Percentiles rank a stretch among this genome's conserved stretches.
Conservation (phyloP, 2,329 filamentous ascomycete species). For the Pleurostoma richardsiae region DNA sequence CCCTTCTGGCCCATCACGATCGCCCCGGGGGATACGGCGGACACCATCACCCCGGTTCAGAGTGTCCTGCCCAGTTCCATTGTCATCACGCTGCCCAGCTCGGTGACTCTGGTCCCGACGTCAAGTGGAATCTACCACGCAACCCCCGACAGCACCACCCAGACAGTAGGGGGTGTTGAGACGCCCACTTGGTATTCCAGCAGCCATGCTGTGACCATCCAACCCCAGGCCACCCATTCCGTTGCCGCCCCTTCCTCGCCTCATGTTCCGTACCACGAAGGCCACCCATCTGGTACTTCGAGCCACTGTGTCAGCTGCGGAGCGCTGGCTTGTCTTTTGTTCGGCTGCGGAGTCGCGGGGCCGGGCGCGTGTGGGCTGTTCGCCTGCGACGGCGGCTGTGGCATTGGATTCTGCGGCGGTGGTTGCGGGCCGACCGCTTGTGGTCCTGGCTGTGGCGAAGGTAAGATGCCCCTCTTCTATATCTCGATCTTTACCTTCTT, state of each 20-base stretch:
- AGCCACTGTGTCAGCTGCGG: not conserved
- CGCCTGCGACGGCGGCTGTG: not conserved
- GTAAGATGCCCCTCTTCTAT: too few relatives aligned
- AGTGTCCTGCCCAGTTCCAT: not conserved
- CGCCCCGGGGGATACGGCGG: not conserved
- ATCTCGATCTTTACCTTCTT: too few relatives aligned
- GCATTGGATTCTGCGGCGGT: not conserved
- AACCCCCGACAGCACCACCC: not conserved
- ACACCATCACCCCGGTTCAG: not conserved
- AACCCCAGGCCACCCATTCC: not conserved
- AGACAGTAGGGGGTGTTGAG: not conserved
- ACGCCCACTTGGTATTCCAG: not conserved
- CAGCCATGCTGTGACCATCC: not conserved
- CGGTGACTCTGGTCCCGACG: not conserved
- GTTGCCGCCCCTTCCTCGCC: not conserved
- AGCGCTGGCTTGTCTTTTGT: too few relatives aligned
- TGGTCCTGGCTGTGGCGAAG: not conserved
- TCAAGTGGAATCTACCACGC: not conserved
- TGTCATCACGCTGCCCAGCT: not conserved
- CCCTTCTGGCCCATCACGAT: not conserved
- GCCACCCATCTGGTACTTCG: not conserved
- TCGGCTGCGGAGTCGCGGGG: too few relatives aligned
- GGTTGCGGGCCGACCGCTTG: not conserved
- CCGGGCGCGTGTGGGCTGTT: not conserved
- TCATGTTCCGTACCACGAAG: not conserved